Evolutionary conservation across 495 filamentous ascomycete genomes (phyloP).

Genomic region (Durotheca rogersii): DNA sequence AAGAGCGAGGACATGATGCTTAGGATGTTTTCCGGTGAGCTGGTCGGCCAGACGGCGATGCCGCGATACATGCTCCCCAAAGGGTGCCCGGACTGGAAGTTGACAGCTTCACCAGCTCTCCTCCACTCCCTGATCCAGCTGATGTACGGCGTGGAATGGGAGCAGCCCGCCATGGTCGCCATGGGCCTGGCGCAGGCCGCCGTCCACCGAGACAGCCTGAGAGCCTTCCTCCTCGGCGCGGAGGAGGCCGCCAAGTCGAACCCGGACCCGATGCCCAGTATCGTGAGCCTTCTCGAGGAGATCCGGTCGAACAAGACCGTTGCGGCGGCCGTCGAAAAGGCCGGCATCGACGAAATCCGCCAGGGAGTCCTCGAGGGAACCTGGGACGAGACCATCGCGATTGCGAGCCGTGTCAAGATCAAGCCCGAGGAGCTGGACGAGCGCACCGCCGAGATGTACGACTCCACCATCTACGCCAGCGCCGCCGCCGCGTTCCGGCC

Average conservation of each 20-base stretch:
- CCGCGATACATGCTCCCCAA: conserved; percentile 36
- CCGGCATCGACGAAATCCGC: conserved; percentile 62
- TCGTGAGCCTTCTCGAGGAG: conserved; percentile 61
- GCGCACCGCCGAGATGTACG: conserved; percentile 74
- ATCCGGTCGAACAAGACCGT: conserved; percentile 58
- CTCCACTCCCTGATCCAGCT: conserved; percentile 84
- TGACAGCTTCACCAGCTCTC: conserved; percentile 53
- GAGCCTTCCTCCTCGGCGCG: conserved; percentile 49
- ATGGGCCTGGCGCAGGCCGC: conserved; percentile 77
- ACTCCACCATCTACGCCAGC: conserved; percentile 64
- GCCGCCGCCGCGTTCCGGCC: conserved; percentile 59
- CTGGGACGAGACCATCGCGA: conserved; percentile 59
- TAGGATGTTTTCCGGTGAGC: conserved; percentile 59
- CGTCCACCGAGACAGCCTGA: conserved; percentile 57
- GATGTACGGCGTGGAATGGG: conserved; percentile 78
- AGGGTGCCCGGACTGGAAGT: background rate
- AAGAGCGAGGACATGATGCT: conserved; percentile 61
- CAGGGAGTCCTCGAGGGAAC: conserved; percentile 67
- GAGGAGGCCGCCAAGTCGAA: conserved; percentile 51
- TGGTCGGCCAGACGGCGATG: too few relatives aligned
- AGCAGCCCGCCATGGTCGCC: conserved; percentile 76
- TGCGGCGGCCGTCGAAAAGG: conserved; percentile 45
- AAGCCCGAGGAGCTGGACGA: conserved; percentile 62
- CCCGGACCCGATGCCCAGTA: conserved; percentile 42
- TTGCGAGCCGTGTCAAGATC: conserved; percentile 62